phyloP scores from a whole-genome alignment of 805 yeast genomes.

The Kurtzmaniella fragi region DNA sequence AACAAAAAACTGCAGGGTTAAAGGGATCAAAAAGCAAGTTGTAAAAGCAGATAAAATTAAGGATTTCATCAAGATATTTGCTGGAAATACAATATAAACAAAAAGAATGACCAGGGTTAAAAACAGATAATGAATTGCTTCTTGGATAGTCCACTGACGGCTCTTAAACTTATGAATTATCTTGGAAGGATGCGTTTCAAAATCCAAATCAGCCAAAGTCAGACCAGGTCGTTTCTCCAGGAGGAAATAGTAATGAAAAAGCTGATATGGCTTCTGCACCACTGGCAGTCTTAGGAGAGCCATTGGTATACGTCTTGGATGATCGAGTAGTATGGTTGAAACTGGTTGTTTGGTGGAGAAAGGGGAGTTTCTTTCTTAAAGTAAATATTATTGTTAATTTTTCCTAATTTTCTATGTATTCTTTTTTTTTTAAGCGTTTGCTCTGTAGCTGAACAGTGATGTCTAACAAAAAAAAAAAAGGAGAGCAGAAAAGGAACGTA shows the following conservation, averaged over 20 bases:
- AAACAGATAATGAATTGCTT: constrained; percentile 49
- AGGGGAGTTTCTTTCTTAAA: constrained; percentile 1
- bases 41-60: constrained; percentile 38
- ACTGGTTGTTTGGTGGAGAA: neutral
- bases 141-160: constrained; percentile 41
- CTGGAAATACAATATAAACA: constrained; percentile 57
- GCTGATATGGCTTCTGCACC: constrained; percentile 34
- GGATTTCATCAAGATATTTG: constrained; percentile 38
- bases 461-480: no score
- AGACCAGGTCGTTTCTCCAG: constrained; percentile 48
- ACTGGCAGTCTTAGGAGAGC: constrained; percentile 16
- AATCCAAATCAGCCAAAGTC: constrained; percentile 45
- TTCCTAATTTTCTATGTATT: neutral
- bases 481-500: no score
- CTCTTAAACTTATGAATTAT: constrained; percentile 38
- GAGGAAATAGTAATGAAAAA: constrained; percentile 48
- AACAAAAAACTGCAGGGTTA: constrained; percentile 78
- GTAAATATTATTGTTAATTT: neutral
- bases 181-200: constrained; percentile 42
- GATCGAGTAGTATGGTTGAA: neutral
- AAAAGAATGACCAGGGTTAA: constrained; percentile 48
- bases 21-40: constrained; percentile 57
- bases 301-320: constrained; percentile 1
- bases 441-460: no score
- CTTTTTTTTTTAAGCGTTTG: no score